Evolutionary conservation across 148 eudicot genomes (phyloP), one percentile per base, ranked within the genome.

Genomic region (Bassia scoparia): DNA sequence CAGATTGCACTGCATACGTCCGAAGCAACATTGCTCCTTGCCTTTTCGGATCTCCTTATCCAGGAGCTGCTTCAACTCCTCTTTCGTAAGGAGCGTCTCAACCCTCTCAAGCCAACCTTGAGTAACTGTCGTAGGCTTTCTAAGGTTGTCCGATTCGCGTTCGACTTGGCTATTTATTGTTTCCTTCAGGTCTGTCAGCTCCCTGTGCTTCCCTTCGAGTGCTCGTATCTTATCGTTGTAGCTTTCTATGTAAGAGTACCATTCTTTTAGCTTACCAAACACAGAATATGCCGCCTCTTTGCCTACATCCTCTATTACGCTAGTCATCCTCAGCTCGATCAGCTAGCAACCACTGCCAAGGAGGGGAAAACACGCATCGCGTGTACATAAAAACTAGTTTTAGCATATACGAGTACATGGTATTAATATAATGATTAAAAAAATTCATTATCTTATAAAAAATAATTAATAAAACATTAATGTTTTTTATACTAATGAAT

Each of bases 21-120:
- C 31, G 34, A n/a, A 70, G 33, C 63, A 54, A 60, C 73, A 33
- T 26, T 66, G 48, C 0, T 70, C 62, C n/a, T 34, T 55, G 3
- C 9, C 49, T 54, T 54, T 70, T 13, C 73, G 54, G 6, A 0
- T 3, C 3, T 34, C 20, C 31, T 70, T 18, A 7, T 70, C 50
- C 5, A 34, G 12, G 2, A 70, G 44, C 31, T 14, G 18, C 29
- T 70, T n/a, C 0, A 37, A 21, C 1, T 33, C 23, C 0, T 8
- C 49, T 1, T 55, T 49, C 46, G 54, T 44, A 0, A 35, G 21
- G 17, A 37, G 4, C 0, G 23, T 26, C n/a, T 53, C 8, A 12
- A 23, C 73, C 23, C 24, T 26, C 4, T n/a, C 29, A 13, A 70
- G n/a, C 73, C 63, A 70, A 0, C 20, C 30, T 0, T 35, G 5